Base-by-base conservation (phyloP, 2,329 filamentous ascomycete genomes). In the Penicillium janthinellum region DNA sequence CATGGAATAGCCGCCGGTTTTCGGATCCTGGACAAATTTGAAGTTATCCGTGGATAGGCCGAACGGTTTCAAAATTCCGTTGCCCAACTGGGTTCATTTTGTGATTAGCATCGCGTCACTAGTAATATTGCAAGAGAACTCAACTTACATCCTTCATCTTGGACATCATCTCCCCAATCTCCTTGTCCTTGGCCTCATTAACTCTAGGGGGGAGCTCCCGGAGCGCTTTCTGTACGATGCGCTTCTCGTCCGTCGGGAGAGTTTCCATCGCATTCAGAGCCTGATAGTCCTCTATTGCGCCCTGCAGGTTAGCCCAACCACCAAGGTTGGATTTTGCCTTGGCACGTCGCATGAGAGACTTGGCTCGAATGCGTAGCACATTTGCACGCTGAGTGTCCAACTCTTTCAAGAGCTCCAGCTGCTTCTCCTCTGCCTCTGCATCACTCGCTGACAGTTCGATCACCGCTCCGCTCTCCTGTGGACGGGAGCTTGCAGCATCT, bases 101-200 rank as follows among this genome's bases (percentile, higher is more conserved):
- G 34, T 17, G 15, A 2, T 41, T 22, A 12, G 54, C 67, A 59
- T 66, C 31, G 42, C 6, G 1, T 17, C 14, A 1, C 31, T 52
- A 31, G 17, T 3, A 12, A 12, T 5, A 15, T 22, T 10, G 10
- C 49, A 56, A 37, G 50, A 2, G 37, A 0, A 38, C 17, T 53
- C 37, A 53, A 81, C 84, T 79, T 65, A 87, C 86, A 67, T 89
- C 88, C 73, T 96, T 97, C 69, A 99, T 78, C 79, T 98, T 97
- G 17, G 90, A 91, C 92, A 96, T 96, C 92, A 98, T 97, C 78
- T 99, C 94, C 2, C 85, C 88, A 85, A 95, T 91, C 77, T 99
- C 95, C 67, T 84, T 85, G 71, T 96, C 89, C 77, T 92, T 91
- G 1, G 93, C 92, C 17, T 84, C 85, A 64, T 94, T 90, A 52